Evolutionary conservation across 2,329 filamentous ascomycete species (phyloP), one percentile per base, ranked within the genome.

Genomic region (Tolypocladium tundrense): DNA sequence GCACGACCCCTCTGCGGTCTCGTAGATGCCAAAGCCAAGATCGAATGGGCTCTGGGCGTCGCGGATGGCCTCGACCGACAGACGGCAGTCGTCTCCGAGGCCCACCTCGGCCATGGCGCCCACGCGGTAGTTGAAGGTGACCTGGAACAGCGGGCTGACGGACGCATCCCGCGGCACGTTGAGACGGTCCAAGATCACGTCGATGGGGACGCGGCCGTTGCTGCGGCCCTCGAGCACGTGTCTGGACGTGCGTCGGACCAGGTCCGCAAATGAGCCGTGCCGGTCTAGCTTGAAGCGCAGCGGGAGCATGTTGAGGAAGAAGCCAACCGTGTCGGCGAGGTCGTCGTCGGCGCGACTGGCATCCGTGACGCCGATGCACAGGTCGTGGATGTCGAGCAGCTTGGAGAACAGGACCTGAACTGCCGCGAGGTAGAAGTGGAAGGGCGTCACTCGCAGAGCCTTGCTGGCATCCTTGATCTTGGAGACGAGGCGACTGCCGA

Each of bases 361-460:
- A 61, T 79, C 76, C 0, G 73, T 72, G 14, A 80, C 67, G 14
- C 78, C 79, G 56, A 81, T 75, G 56, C 67, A 70, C 43, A 81
- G 57, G 24, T 77, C 71, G 2, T 75, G 68, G 1, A 69, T 66
- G n/a, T 63, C 59, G 41, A 59, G 54, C 35, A 61, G 61, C 33
- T 60, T 61, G n/a, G 58, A 54, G 27, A 63, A 53, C 37, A 79
- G 58, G 0, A 69, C 64, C 21, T 74, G 64, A 57, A 79, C 70
- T 0, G 68, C 67, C 0, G 77, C 69, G 8, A 82, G 67, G 61
- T 77, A 75, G 61, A 81, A 73, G 57, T 82, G 78, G 65, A 81
- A 81, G 0, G 67, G 63, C 0, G 66, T 69, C 39, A 59, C 60
- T 7, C 58, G 61, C 43, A 59, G 60, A 35, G 54, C 55, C 19